These are phyloP conservation scores for Cladophialophora psammophila DNA, from an alignment of 2,329 filamentous ascomycete species.

Conservation along the genomic window DNA sequence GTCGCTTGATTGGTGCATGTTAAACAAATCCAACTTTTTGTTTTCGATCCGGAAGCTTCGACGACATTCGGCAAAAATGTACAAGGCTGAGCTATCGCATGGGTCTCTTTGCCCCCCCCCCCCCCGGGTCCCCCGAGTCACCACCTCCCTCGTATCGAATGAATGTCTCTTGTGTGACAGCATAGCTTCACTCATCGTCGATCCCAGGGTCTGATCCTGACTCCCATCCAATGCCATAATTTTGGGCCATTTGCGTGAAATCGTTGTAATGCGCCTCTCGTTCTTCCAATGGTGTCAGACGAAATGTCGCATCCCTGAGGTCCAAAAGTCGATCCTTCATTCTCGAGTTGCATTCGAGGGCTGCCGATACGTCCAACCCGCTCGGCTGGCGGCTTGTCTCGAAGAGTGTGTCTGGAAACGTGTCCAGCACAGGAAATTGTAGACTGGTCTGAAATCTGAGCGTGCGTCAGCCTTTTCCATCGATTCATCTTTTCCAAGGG, in stretches of 20 bases:
- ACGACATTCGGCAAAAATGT: neutral
- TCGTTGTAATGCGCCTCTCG: slow-evolving; percentile 83
- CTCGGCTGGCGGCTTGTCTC: slow-evolving; percentile 55
- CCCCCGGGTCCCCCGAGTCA: neutral
- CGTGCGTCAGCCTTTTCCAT: slow-evolving; percentile 15
- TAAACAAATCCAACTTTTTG: neutral
- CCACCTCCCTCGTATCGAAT: neutral
- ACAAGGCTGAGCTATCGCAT: neutral
- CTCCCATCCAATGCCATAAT: slow-evolving; percentile 66
- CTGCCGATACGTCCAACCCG: slow-evolving; percentile 46
- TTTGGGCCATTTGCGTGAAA: slow-evolving; percentile 81
- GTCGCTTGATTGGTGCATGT: neutral
- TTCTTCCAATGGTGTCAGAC: slow-evolving; percentile 74
- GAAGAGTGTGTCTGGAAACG: slow-evolving; percentile 78
- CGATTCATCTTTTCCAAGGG: neutral
- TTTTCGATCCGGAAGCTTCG: neutral
- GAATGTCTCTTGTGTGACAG: neutral
- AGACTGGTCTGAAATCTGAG: slow-evolving; percentile 36
- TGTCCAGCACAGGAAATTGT: slow-evolving; percentile 77
- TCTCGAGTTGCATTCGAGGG: slow-evolving; percentile 70
- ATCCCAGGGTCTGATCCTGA: slow-evolving; percentile 51
- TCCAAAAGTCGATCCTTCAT: slow-evolving; percentile 73
- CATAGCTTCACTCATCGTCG: slow-evolving; percentile 44
- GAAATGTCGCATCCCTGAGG: slow-evolving; percentile 69
- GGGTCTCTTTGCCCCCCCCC: too few relatives aligned